phyloP scores from a whole-genome alignment of 257 asterid species.

The Scutellaria baicalensis region DNA sequence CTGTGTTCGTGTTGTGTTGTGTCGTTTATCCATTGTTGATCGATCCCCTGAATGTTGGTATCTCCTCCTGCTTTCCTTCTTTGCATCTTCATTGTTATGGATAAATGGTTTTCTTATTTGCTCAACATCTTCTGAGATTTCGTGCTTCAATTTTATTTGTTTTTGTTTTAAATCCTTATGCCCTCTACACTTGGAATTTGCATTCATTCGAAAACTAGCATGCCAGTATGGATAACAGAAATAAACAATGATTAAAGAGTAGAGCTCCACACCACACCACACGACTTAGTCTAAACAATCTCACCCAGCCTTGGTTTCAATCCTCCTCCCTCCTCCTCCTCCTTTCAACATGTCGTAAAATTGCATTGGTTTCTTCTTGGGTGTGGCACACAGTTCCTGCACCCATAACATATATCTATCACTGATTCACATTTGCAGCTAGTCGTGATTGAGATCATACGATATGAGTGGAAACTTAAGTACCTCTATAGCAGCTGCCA shows the following conservation, averaged over 20 bases:
- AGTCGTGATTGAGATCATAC: neutral
- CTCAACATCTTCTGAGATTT: neutral
- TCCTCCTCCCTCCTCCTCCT: too few relatives aligned
- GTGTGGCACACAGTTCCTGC: conserved; percentile 60
- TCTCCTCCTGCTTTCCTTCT: neutral
- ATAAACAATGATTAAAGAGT: too few relatives aligned
- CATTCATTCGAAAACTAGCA: neutral
- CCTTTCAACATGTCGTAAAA: conserved; percentile 70
- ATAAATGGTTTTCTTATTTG: neutral
- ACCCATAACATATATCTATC: too few relatives aligned
- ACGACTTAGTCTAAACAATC: neutral
- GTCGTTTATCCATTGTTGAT: neutral
- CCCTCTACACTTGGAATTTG: neutral
- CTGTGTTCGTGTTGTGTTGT: too few relatives aligned
- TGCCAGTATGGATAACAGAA: too few relatives aligned
- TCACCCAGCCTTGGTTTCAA: conserved; percentile 12
- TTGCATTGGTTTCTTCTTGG: conserved; percentile 73
- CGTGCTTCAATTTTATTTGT: neutral
- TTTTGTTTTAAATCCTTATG: neutral
- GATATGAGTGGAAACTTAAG: neutral
- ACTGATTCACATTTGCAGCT: too few relatives aligned
- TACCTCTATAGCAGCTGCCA: conserved; percentile 91
- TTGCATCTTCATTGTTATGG: conserved; percentile 1
- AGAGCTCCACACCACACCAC: too few relatives aligned
- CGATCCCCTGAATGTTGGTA: neutral